Base-by-base conservation (phyloP, 176 grass and related monocot genomes). In the Alopecurus myosuroides region DNA sequence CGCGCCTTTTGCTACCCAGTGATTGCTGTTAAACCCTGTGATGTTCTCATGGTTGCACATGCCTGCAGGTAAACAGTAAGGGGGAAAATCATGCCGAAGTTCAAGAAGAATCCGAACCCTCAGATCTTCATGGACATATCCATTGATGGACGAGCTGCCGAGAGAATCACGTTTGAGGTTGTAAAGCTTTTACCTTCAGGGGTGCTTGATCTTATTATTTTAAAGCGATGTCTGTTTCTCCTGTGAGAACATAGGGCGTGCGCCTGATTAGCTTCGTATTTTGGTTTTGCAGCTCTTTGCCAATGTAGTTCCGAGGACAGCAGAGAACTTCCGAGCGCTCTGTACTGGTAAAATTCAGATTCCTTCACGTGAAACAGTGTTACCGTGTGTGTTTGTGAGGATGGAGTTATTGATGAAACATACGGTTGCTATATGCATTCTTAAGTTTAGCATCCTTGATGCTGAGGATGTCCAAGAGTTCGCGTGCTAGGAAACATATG, bases 291-390 rank as follows among this genome's bases (percentile, higher is more conserved):
- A 94, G 93, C 87, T 94, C 42, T 92, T 94, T 44, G 49, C 90
- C 11, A 70, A 90, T 90, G 75, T 90, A 30, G 93, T 92, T 37
- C 93, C 93, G 4, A 94, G 85, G 85, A 90, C 90, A 0, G 87
- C 84, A 0, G 93, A 90, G 79, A 94, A 94, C 72, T 94, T 94
- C 84, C 85, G 93, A 80, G 87, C 93, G 56, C 93, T 94, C 36
- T 94, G 93, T 78, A 92, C 93, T 11, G 93, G 93, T 94, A 94
- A 76, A 90, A 76, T 48, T 72, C 50, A 23, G 49, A 44, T 80
- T 68, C 36, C 65, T 84, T 52, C 23, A 22, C 50, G 52, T 84
- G 14, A 41, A 33, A 50, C 66, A 26, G 11, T 74, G 30, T 20
- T 19, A 22, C 6, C 22, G 11, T 6, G 18, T 63, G 12, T 74